Conservation (phyloP, 805 yeast species). For the Yamadazyma olivae region DNA sequence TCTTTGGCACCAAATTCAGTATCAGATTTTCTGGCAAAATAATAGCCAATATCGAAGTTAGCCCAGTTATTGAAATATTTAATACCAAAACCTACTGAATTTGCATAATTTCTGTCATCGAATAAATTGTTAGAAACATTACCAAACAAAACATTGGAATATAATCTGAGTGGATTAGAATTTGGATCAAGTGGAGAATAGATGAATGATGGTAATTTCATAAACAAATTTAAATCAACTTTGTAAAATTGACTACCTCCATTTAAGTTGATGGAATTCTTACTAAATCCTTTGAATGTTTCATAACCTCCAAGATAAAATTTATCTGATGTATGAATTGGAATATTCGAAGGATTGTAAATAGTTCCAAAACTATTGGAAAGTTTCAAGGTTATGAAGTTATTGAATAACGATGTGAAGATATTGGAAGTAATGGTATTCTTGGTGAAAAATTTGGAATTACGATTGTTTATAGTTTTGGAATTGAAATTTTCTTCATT, state of each 20-base stretch:
- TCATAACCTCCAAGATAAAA: slow-evolving; percentile 82
- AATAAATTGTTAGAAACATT: slow-evolving; percentile 37
- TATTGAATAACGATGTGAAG: slow-evolving; percentile 42
- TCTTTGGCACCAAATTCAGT: slow-evolving; percentile 28
- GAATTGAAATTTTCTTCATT: slow-evolving; percentile 26
- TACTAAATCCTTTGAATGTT: slow-evolving; percentile 66
- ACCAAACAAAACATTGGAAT: slow-evolving; percentile 66
- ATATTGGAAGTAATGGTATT: slow-evolving; percentile 24
- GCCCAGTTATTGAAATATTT: slow-evolving; percentile 40
- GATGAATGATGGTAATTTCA: slow-evolving; percentile 52
- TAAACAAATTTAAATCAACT: slow-evolving; percentile 55
- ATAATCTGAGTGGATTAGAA: slow-evolving; percentile 45
- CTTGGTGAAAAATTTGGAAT: slow-evolving; percentile 28
- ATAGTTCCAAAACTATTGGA: slow-evolving; percentile 57
- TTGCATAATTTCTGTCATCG: slow-evolving; percentile 18
- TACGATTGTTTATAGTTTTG: slow-evolving; percentile 11
- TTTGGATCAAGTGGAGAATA: slow-evolving; percentile 15
- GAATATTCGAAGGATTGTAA: slow-evolving; percentile 23
- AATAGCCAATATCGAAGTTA: slow-evolving; percentile 40
- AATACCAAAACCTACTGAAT: slow-evolving; percentile 34
- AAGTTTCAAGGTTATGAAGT: slow-evolving; percentile 48
- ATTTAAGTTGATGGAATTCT: slow-evolving; percentile 65
- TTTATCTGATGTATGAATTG: slow-evolving; percentile 68
- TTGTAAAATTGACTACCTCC: slow-evolving; percentile 70
- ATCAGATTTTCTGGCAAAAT: slow-evolving; percentile 21